Percentiles rank a stretch among this genome's conserved stretches.
These are phyloP conservation scores for Escallonia rubra DNA, from an alignment of 129 eudicot species.

Conservation along the genomic window DNA sequence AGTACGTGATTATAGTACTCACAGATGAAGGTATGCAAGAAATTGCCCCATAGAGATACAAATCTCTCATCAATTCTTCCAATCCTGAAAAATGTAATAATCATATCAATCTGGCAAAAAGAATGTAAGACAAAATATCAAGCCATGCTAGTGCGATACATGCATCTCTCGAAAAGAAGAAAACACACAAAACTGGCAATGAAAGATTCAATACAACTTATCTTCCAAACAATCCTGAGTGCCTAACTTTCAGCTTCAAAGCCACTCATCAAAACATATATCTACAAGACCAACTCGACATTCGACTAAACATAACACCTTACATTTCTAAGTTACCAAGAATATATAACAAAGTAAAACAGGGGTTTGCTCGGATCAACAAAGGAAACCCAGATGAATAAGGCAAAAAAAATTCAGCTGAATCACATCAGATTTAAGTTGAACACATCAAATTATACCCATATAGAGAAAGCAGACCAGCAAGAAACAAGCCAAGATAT, in stretches of 20 bases:
- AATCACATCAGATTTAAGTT: slow-evolving; percentile 1
- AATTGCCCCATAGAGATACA: slow-evolving; percentile 26
- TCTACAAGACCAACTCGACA: not conserved
- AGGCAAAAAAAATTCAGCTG: not conserved
- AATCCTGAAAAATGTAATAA: slow-evolving; percentile 26
- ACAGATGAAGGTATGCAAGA: slow-evolving; percentile 19
- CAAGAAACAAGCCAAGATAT: not conserved
- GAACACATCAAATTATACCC: slow-evolving; percentile 12
- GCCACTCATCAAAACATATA: not conserved
- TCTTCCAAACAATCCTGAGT: not conserved
- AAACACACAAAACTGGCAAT: not conserved
- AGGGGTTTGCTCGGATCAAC: not conserved
- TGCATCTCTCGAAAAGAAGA: no score
- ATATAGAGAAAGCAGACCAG: slow-evolving; percentile 1
- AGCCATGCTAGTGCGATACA: no score
- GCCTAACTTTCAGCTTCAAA: not conserved
- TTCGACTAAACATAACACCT: not conserved
- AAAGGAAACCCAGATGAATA: not conserved
- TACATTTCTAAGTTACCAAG: not conserved
- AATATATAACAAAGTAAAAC: not conserved
- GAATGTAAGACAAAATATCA: not conserved
- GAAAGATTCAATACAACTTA: not conserved
- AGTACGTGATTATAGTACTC: slow-evolving; percentile 15
- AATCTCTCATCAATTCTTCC: slow-evolving; percentile 34
- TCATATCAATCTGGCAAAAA: not conserved